phyloP scores from a whole-genome alignment of 345 rosid species.

The Aquilaria sinensis region DNA sequence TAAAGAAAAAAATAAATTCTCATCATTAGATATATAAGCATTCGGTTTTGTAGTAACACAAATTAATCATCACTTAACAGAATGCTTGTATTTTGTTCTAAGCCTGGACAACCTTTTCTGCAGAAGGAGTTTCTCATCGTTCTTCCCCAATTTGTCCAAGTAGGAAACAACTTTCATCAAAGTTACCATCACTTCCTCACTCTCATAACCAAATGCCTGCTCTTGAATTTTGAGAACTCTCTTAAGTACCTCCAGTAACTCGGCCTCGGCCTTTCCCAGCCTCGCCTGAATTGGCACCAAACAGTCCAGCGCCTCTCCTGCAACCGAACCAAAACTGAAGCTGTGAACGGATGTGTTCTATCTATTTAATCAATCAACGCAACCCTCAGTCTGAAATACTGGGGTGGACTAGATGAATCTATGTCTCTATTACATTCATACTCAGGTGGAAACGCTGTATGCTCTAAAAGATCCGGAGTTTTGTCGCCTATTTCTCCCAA shows the following conservation, averaged over 20 bases:
- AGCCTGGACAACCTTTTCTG: conserved; percentile 58
- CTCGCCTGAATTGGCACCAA: conserved; percentile 58
- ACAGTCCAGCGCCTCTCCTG: conserved; percentile 90
- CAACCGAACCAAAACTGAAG: not conserved
- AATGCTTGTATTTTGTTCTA: conserved; percentile 47
- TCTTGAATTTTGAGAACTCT: conserved; percentile 75
- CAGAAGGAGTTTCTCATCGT: conserved; percentile 50
- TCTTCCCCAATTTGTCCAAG: conserved; percentile 62
- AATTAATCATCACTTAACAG: conserved; percentile 9
- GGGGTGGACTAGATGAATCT: not conserved
- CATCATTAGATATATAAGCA: too few relatives aligned
- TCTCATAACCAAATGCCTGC: conserved; percentile 56
- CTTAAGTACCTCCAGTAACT: conserved; percentile 42
- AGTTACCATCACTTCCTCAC: conserved; percentile 56
- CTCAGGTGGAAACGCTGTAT: too few relatives aligned
- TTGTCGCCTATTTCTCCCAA: not conserved
- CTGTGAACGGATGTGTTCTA: too few relatives aligned
- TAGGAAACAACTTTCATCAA: conserved; percentile 59
- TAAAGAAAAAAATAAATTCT: too few relatives aligned
- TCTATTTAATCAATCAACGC: too few relatives aligned
- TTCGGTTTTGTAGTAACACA: too few relatives aligned
- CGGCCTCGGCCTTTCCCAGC: conserved; percentile 39
- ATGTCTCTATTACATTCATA: too few relatives aligned
- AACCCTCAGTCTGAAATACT: not conserved
- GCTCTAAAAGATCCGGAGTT: too few relatives aligned